These are phyloP conservation scores for Saccharomycopsis babjevae DNA, from an alignment of 805 yeast genomes.

Conservation along the genomic window DNA sequence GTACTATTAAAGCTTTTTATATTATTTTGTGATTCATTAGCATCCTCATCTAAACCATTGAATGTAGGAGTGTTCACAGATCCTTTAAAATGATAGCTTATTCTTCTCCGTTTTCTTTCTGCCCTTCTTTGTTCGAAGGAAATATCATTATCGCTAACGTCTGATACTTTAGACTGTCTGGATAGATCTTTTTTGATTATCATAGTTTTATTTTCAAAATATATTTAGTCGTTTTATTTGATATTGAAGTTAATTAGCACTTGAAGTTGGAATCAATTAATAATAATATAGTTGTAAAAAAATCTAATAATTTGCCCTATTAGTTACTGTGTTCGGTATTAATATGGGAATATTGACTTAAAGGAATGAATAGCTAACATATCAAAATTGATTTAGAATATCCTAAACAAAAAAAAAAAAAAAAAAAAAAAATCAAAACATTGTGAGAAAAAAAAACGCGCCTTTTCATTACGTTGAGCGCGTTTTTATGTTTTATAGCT, in stretches of 20 bases:
- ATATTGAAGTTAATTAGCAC: no score
- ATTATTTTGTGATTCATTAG: background rate
- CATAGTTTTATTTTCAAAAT: background rate
- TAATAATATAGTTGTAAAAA: no score
- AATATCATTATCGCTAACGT: background rate
- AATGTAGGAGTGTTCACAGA: background rate
- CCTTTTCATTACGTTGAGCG: no score
- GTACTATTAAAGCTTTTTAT: background rate
- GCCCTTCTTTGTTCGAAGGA: background rate
- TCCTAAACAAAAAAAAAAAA: background rate
- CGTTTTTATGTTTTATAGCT: no score
- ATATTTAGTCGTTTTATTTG: no score
- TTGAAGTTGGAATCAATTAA: background rate
- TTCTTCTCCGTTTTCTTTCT: background rate
- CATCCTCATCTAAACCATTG: background rate
- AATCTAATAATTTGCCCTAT: background rate
- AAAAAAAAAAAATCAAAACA: background rate
- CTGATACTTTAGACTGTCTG: background rate
- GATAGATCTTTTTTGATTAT: background rate
- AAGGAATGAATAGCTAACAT: background rate
- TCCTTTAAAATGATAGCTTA: background rate
- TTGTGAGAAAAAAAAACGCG: background rate
- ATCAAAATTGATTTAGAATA: background rate
- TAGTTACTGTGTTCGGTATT: background rate
- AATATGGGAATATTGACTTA: background rate